Evolutionary conservation across 495 filamentous ascomycete genomes (phyloP).

Genomic region (Aspergillus indologenus): DNA sequence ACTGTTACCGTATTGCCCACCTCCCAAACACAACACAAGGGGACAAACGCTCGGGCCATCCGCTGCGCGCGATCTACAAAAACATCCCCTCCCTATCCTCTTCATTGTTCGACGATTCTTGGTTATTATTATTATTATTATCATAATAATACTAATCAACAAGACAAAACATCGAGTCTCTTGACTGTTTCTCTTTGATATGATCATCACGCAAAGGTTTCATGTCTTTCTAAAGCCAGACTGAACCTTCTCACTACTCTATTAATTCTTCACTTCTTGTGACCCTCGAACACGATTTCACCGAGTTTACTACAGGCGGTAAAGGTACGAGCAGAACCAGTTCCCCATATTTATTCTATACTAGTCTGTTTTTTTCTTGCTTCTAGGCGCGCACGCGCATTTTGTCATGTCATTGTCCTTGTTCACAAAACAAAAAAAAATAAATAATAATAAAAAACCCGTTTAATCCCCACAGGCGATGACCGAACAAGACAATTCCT

Average conservation of each 20-base stretch:
- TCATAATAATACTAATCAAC: background rate
- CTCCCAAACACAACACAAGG: background rate
- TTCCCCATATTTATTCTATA: constrained; percentile 9
- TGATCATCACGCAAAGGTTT: background rate
- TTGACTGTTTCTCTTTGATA: background rate
- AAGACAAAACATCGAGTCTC: too few relatives aligned
- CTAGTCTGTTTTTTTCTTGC: constrained; percentile 4
- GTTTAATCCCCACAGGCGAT: constrained; percentile 27
- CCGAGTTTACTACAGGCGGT: background rate
- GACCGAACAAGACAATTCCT: constrained; percentile 44
- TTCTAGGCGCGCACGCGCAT: constrained; percentile 12
- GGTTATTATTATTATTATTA: background rate
- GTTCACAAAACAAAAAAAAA: background rate
- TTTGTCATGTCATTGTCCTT: too few relatives aligned
- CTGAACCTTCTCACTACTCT: background rate
- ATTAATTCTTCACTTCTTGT: background rate
- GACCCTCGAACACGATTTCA: background rate
- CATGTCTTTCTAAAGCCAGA: background rate
- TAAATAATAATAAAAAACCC: constrained; percentile 17
- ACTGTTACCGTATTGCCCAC: background rate
- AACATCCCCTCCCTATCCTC: constrained; percentile 6
- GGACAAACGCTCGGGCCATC: constrained; percentile 15
- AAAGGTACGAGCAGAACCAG: background rate
- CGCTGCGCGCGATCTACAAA: constrained; percentile 17
- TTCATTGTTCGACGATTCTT: background rate